These are phyloP conservation scores for Fraxinus quadrangulata DNA, from an alignment of 257 asterid genomes.

Conservation along the genomic window DNA sequence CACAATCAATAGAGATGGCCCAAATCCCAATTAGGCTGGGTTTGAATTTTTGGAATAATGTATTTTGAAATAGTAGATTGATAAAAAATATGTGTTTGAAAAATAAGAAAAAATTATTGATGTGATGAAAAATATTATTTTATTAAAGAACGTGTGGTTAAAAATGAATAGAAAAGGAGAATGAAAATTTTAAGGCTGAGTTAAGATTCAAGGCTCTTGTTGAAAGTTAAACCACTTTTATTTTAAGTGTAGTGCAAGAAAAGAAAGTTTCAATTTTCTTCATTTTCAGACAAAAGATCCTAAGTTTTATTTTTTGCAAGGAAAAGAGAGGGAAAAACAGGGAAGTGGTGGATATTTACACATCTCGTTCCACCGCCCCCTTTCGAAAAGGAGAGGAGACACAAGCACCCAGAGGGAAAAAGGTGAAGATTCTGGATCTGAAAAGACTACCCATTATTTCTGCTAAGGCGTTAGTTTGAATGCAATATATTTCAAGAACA, in stretches of 20 bases:
- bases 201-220: too few relatives aligned
- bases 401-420: constrained; percentile 45
- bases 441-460: constrained; percentile 40
- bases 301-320: too few relatives aligned
- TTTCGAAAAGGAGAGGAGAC: constrained; percentile 44
- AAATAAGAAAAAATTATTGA: too few relatives aligned
- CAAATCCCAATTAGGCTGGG: constrained; percentile 5
- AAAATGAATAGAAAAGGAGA: too few relatives aligned
- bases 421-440: constrained; percentile 56
- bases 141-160: too few relatives aligned
- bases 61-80: too few relatives aligned
- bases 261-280: neutral
- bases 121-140: too few relatives aligned
- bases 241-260: neutral
- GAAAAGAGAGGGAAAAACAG: neutral
- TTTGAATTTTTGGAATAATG: too few relatives aligned
- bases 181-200: too few relatives aligned
- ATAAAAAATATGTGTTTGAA: too few relatives aligned
- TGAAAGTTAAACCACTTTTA: neutral
- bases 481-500: constrained; percentile 27
- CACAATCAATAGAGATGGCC: neutral
- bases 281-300: constrained; percentile 15
- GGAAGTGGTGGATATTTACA: constrained; percentile 23
- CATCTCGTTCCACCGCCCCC: constrained; percentile 4
- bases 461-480: constrained; percentile 39